Evolutionary conservation across 139 green algal genomes (phyloP), one percentile per base, ranked within the genome.

Genomic region (Chlorella vulgaris): DNA sequence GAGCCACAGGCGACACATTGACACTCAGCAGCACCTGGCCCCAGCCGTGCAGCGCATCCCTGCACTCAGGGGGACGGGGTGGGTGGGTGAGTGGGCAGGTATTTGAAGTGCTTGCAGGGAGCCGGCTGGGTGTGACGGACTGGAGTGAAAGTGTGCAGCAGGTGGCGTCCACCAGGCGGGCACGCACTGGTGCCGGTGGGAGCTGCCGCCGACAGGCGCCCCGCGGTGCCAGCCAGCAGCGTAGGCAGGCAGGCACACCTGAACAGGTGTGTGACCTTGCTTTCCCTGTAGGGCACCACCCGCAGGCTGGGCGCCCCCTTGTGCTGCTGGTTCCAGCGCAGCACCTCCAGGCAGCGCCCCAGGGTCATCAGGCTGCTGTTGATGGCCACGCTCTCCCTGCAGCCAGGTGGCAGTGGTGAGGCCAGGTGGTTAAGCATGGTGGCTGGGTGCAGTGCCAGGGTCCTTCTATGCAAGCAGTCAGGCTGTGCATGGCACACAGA

Each of bases 311-410:
- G 39, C 42, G 19, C 26, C 22, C n/a, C 61, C 38, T 62, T 79
- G 51, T 93, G 85, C 80, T 92, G 81, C 88, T 95, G 93, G 81
- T 96, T 97, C 85, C 88, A 90, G 0, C 89, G 83, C 76, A 96
- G 89, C 43, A 89, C 91, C 82, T 96, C 90, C 42, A 97, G 78
- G 85, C 93, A 97, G 55, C 91, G 89, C 0, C 91, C 90, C 53
- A 97, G 87, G 1, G 90, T 93, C 86, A 93, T 94, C 24, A 97
- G 89, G 7, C 85, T 93, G 29, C 78, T 82, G 88, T 97, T 97
- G 90, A 97, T 97, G 65, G 86, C 86, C 58, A 92, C 85, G 82
- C 87, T 93, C 90, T 97, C 93, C 69, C 89, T 93, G 84, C 71
- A 68, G 35, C 18, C 47, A 40, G 62, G 6, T 28, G 10, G 69